A percentile compares a stretch with the other conserved stretches of the same genome.
These are phyloP conservation scores for Madurella mycetomatis DNA, from an alignment of 2,329 filamentous ascomycete genomes.

Conservation along the genomic window DNA sequence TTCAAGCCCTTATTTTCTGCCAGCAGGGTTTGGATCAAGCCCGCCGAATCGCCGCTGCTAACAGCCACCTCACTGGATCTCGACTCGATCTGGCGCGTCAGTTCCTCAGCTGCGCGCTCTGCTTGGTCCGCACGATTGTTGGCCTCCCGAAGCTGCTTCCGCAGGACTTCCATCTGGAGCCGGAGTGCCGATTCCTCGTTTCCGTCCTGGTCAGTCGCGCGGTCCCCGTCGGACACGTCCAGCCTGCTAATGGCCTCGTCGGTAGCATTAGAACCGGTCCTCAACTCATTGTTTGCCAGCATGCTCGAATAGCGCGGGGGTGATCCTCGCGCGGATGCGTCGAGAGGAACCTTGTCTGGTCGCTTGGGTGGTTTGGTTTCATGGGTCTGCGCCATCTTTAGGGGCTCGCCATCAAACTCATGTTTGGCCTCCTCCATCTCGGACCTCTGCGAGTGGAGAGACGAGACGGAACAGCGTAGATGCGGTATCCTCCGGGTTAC, in stretches of 20 bases:
- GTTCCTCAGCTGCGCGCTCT: conserved; percentile 22
- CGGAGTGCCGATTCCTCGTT: neutral
- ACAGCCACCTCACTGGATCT: conserved; percentile 24
- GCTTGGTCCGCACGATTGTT: conserved; percentile 24
- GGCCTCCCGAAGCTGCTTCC: conserved; percentile 8
- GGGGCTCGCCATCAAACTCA: conserved; percentile 6
- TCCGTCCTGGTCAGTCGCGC: neutral
- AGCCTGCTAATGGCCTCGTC: neutral
- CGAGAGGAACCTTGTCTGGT: conserved; percentile 15
- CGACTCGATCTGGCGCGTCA: conserved; percentile 25
- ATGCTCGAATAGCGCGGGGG: neutral
- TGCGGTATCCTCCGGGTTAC: neutral
- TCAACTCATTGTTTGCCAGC: neutral
- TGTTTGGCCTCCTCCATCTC: conserved; percentile 20
- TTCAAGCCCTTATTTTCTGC: conserved; percentile 29
- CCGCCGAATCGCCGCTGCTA: conserved; percentile 23
- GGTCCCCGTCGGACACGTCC: neutral
- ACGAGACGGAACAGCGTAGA: neutral
- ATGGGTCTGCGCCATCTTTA: neutral
- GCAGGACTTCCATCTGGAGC: conserved; percentile 9
- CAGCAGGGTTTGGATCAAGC: conserved; percentile 23
- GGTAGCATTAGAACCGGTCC: neutral
- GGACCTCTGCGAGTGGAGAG: neutral
- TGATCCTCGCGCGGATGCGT: neutral
- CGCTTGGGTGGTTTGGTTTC: conserved; percentile 10